Evolutionary conservation across 441 rosid genomes (phyloP).

Genomic region (Adansonia rubrostipa): DNA sequence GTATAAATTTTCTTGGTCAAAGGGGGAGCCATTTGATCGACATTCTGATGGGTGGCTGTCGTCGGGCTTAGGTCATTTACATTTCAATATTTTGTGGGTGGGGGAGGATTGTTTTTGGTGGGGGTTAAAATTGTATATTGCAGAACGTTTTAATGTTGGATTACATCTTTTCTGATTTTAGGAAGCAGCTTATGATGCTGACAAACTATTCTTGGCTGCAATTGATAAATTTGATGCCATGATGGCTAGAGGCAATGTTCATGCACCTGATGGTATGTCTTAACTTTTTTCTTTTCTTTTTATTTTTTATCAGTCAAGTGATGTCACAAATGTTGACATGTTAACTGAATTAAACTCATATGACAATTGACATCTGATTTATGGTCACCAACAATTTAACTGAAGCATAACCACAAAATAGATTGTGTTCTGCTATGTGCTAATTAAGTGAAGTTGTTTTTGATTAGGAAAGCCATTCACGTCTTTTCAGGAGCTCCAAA

Average conservation of each 20-base stretch:
- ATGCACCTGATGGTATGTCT: slow-evolving; percentile 64
- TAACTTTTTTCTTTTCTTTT: background rate
- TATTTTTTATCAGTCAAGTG: background rate
- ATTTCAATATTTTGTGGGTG: background rate
- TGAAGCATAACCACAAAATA: background rate
- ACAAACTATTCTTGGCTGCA: slow-evolving; percentile 75
- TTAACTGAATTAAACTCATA: background rate
- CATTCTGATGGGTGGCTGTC: slow-evolving; percentile 13
- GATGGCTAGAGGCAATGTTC: slow-evolving; percentile 66
- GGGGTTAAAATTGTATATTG: slow-evolving; percentile 10
- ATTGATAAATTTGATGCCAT: slow-evolving; percentile 72
- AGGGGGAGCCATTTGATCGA: background rate
- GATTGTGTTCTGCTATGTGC: background rate
- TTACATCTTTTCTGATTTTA: slow-evolving; percentile 33
- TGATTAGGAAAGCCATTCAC: background rate
- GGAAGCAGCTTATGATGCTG: slow-evolving; percentile 77
- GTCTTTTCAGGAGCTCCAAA: background rate
- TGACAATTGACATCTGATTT: slow-evolving; percentile 1
- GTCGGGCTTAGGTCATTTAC: background rate
- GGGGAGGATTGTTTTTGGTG: background rate
- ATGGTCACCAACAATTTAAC: background rate
- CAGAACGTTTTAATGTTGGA: slow-evolving; percentile 22
- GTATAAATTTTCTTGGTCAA: background rate
- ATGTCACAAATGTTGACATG: background rate
- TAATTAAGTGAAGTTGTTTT: background rate